Percentiles rank a stretch among this genome's conserved stretches.
phyloP scores from a whole-genome alignment of 805 yeast species.

The Citeromyces matritensis region DNA sequence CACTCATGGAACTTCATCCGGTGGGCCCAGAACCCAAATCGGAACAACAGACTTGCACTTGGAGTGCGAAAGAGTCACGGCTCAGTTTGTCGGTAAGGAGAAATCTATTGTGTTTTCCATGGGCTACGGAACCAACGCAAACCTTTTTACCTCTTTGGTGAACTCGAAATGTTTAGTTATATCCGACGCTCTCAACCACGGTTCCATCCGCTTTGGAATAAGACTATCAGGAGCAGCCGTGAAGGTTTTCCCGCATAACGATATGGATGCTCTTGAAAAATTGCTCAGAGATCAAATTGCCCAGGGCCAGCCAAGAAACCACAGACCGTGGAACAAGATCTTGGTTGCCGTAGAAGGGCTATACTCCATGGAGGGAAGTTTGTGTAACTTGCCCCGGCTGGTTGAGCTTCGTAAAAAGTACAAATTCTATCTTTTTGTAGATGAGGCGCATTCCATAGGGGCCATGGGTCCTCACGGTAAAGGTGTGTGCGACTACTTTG shows the following conservation, averaged over 20 bases:
- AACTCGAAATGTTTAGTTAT: conserved; percentile 84
- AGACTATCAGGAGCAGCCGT: conserved; percentile 88
- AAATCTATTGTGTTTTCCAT: conserved; percentile 76
- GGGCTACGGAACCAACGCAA: conserved; percentile 95
- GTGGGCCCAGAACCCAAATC: conserved; percentile 59
- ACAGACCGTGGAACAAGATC: conserved; percentile 90
- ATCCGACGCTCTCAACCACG: conserved; percentile 90
- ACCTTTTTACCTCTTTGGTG: conserved; percentile 66
- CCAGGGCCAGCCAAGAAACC: conserved; percentile 89
- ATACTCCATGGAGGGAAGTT: conserved; percentile 86
- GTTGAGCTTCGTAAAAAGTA: conserved; percentile 68
- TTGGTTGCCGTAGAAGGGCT: conserved; percentile 83
- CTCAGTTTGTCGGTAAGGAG: conserved; percentile 83
- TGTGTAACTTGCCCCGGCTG: conserved; percentile 66
- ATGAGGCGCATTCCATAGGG: conserved; percentile 97
- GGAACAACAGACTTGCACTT: conserved; percentile 70
- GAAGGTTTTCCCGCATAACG: conserved; percentile 84
- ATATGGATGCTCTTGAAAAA: conserved; percentile 66
- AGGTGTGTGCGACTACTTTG: conserved; percentile 91
- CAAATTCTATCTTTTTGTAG: conserved; percentile 81
- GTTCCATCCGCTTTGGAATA: conserved; percentile 90
- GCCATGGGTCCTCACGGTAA: conserved; percentile 94
- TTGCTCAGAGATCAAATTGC: conserved; percentile 73
- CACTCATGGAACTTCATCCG: conserved; percentile 62
- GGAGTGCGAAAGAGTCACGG: conserved; percentile 62